phyloP scores from a whole-genome alignment of 768 basidiomycete species.

The Boletus rex-veris region DNA sequence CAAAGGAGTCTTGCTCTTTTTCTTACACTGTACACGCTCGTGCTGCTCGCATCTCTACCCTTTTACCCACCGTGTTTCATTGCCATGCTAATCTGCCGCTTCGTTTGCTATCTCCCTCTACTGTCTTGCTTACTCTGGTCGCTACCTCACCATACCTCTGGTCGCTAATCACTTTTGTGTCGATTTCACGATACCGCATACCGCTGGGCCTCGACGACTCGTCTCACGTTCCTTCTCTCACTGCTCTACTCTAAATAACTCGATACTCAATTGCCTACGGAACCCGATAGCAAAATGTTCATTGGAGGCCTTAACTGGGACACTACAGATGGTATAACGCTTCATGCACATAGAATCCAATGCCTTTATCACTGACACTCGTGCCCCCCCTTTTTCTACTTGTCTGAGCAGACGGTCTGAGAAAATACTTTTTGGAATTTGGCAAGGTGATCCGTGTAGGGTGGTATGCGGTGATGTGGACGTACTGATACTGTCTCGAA shows the following conservation, averaged over 20 bases:
- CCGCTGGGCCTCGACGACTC: slow-evolving; percentile 34
- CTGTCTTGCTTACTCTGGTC: slow-evolving; percentile 31
- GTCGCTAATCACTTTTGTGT: slow-evolving; percentile 33
- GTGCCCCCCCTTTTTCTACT: slow-evolving; percentile 12
- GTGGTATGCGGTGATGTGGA: neutral
- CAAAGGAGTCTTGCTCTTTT: slow-evolving; percentile 10
- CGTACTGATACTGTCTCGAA: slow-evolving; percentile 22
- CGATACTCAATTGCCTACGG: slow-evolving; percentile 29
- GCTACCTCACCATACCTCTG: slow-evolving; percentile 35
- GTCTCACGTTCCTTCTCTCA: slow-evolving; percentile 25
- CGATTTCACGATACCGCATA: slow-evolving; percentile 35
- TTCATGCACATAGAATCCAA: slow-evolving; percentile 24
- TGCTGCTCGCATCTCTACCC: slow-evolving; percentile 12
- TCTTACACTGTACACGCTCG: slow-evolving; percentile 17
- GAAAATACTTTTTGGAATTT: slow-evolving; percentile 75
- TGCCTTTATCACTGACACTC: slow-evolving; percentile 24
- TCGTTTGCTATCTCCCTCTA: slow-evolving; percentile 23
- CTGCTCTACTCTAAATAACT: slow-evolving; percentile 29
- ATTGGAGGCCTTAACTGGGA: slow-evolving; percentile 91
- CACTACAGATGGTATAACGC: slow-evolving; percentile 76
- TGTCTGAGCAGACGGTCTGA: slow-evolving; percentile 50
- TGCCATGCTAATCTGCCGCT: slow-evolving; percentile 29
- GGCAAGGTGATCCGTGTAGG: slow-evolving; percentile 53
- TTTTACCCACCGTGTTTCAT: slow-evolving; percentile 20
- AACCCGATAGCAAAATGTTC: slow-evolving; percentile 76